Evolutionary conservation across 768 basidiomycete species (phyloP), one percentile per base, ranked within the genome.

Genomic region (Tricholoma sp.): DNA sequence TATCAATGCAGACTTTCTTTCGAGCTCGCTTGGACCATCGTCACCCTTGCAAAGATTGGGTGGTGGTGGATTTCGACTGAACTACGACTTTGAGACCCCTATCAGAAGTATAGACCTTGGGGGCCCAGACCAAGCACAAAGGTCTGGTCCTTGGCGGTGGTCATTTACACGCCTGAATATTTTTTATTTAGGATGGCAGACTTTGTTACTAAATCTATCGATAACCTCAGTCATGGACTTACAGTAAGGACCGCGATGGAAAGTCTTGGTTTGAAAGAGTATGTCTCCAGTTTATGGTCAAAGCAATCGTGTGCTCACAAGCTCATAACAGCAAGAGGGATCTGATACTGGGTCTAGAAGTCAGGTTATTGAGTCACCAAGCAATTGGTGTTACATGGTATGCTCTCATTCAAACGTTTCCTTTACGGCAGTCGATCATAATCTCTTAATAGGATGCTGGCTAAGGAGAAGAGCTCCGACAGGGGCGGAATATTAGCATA

Each of bases 381-480:
- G 73, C 80, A 36, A 85, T 92, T 51, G 90, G 91, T 0, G 89
- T 92, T 15, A 79, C 80, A 36, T 92, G 89, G 86, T 81, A 57
- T 33, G 71, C 59, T 20, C 51, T 33, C 13, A 50, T 24, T 48
- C 5, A 18, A 24, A 24, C 24, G 1, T 24, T 32, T 11, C n/a
- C 32, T 13, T 32, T 41, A 4, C 41, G 13, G n/a, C 45, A 13
- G 33, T 15, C 18, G 37, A 47, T 24, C 51, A 32, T 8, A 11
- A 32, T 15, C 31, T 4, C 29, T n/a, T 20, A 1, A 4, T 33
- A 82, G 82, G 84, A 90, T 92, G 89, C 55, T 87, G 0, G 74
- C 83, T 13, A 82, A 84, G 64, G 87, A 88, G 63, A 71, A 66
- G 18, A 71, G 77, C 24, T 57, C 60, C 4, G 74, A 83, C 58